These are phyloP conservation scores for Saxispiralis lemnorum DNA, from an alignment of 495 filamentous ascomycete genomes.

Conservation along the genomic window DNA sequence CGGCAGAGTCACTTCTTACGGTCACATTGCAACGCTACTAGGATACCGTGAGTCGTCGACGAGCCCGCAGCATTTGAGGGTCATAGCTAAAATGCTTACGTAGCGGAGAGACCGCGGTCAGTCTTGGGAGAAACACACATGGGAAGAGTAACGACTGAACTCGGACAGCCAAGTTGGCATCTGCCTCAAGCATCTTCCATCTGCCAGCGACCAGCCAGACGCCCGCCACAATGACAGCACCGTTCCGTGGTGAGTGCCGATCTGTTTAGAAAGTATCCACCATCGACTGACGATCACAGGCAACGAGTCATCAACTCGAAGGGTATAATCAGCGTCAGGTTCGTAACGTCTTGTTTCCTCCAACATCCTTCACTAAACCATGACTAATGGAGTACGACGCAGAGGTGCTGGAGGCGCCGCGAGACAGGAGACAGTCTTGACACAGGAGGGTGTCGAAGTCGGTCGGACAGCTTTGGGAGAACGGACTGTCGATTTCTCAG, in stretches of 20 bases:
- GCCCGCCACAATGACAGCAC: slow-evolving; percentile 47
- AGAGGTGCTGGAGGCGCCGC: slow-evolving; percentile 22
- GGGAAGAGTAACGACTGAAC: too few species aligned
- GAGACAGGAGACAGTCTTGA: slow-evolving; percentile 22
- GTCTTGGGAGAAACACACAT: too few species aligned
- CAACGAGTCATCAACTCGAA: slow-evolving; percentile 80
- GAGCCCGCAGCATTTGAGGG: not conserved
- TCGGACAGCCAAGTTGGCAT: slow-evolving; percentile 57
- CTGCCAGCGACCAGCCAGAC: slow-evolving; percentile 22
- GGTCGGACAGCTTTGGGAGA: slow-evolving; percentile 21
- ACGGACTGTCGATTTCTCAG: slow-evolving; percentile 18
- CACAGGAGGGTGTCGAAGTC: slow-evolving; percentile 23
- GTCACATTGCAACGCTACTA: slow-evolving; percentile 66
- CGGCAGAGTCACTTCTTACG: slow-evolving; percentile 75
- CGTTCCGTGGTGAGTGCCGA: slow-evolving; percentile 50
- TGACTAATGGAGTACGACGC: too few species aligned
- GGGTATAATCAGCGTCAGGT: slow-evolving; percentile 74
- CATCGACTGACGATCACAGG: too few species aligned
- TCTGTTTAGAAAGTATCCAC: too few species aligned
- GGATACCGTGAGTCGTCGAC: slow-evolving; percentile 50
- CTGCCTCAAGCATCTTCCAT: slow-evolving; percentile 68
- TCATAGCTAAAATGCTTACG: slow-evolving; percentile 1
- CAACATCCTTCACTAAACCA: too few species aligned
- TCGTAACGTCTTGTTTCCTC: slow-evolving; percentile 3
- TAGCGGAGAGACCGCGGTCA: slow-evolving; percentile 10